Conservation (phyloP, 2,329 filamentous ascomycete genomes). For the Cytospora mali region DNA sequence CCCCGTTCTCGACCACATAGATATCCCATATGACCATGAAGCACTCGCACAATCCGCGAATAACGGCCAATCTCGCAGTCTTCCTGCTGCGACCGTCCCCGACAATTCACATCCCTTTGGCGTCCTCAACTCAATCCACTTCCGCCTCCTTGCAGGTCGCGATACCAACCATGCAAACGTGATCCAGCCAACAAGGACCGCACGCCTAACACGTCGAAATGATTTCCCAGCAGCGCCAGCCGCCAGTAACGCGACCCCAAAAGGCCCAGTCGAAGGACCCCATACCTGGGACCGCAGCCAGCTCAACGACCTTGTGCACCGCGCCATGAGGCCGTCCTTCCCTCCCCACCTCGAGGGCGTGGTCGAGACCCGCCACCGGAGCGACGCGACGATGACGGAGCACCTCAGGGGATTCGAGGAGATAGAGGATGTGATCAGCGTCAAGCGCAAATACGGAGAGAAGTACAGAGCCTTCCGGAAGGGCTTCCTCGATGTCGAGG, state of each 20-base stretch:
- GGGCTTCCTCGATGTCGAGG: slow-evolving; percentile 1
- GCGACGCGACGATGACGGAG: slow-evolving; percentile 2
- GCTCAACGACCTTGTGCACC: not conserved
- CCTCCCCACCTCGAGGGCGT: slow-evolving; percentile 14
- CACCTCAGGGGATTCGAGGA: slow-evolving; percentile 5
- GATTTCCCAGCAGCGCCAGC: slow-evolving; percentile 6
- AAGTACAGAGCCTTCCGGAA: slow-evolving; percentile 8
- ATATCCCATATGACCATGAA: not conserved
- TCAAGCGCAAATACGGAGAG: not conserved
- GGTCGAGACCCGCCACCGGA: slow-evolving; percentile 8
- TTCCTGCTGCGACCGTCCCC: not conserved
- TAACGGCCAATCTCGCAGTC: not conserved
- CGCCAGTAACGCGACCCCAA: not conserved
- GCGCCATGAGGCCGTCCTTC: slow-evolving; percentile 6
- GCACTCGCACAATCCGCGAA: not conserved
- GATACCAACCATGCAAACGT: not conserved
- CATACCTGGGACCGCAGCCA: not conserved
- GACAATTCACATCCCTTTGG: slow-evolving; percentile 2
- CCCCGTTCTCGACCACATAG: not conserved
- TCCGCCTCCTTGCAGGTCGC: slow-evolving; percentile 1
- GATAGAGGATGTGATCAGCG: slow-evolving; percentile 1
- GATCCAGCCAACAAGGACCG: slow-evolving; percentile 4
- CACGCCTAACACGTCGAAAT: slow-evolving; percentile 7
- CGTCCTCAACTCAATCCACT: not conserved
- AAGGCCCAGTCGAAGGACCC: slow-evolving; percentile 5